Evolutionary conservation across 352 stramenopile species (phyloP), one percentile per base, ranked within the genome.

Genomic region (Thalassiosira exigua): DNA sequence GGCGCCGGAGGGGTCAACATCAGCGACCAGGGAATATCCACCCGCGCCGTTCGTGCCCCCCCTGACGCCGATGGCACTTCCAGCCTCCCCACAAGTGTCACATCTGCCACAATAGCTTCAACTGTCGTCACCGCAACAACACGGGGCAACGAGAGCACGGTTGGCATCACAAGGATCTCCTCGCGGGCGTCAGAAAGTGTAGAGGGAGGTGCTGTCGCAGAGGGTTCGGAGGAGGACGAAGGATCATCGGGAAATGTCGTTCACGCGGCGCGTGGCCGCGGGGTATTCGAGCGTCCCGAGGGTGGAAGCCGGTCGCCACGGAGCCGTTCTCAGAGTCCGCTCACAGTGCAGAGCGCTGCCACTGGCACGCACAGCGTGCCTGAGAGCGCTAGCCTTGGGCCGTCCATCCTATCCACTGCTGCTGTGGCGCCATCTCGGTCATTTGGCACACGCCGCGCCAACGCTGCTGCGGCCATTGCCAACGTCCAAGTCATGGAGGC

Each of bases 51-150:
- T 32, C 42, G 81, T 24, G 75, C 70, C 32, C 7, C 39, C 21
- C 36, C 36, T 14, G 70, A 85, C 52, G 72, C 51, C 51, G 81
- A 88, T 61, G 81, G 69, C 22, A 75, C 67, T 41, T 88, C 81
- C 21, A 85, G 69, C 72, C 68, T 88, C 14, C 64, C 66, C 11
- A 88, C 81, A 50, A 78, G 54, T n/a, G 69, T 85, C 11, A 88
- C 81, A 24, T 79, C 60, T 41, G 50, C 70, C 1, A 87, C 80
- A 7, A 74, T 82, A 39, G 69, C 66, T 26, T 84, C 79, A n/a
- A 84, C 79, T 41, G 74, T 81, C n/a, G 52, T 86, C 17, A 84
- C 74, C 29, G 32, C 72, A 7, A 75, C 79, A 0, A 86, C 79
- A 60, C 67, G 68, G 7, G 74, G 72, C 24, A 58, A 66, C 60